These are phyloP conservation scores for Auriscalpium orientale DNA, from an alignment of 768 basidiomycete species.

Conservation along the genomic window DNA sequence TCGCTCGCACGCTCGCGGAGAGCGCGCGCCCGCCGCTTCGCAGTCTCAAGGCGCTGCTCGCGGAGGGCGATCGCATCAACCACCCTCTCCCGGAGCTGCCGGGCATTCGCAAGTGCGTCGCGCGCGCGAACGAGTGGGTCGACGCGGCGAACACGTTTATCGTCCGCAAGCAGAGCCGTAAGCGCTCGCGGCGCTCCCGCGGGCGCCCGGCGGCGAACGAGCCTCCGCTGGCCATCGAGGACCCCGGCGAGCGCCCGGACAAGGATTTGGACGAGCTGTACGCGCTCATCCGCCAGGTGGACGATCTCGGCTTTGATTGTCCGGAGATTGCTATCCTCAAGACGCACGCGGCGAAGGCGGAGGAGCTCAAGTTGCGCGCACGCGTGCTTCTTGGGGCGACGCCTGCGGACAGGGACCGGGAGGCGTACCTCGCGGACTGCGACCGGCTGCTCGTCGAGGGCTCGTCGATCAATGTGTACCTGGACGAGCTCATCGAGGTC, in stretches of 20 bases:
- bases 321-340: constrained; percentile 60
- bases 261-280: constrained; percentile 66
- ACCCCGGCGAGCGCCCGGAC: constrained; percentile 64
- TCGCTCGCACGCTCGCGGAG: constrained; percentile 59
- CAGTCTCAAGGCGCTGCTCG: constrained; percentile 70
- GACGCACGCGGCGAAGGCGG: constrained; percentile 51
- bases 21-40: constrained; percentile 68
- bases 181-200: constrained; percentile 58
- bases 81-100: constrained; percentile 64
- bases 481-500: constrained; percentile 72
- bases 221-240: constrained; percentile 35
- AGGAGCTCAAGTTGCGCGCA: constrained; percentile 55
- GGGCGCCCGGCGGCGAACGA: constrained; percentile 32
- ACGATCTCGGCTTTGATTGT: constrained; percentile 76
- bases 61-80: constrained; percentile 85
- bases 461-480: constrained; percentile 72
- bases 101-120: constrained; percentile 72
- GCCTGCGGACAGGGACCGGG: constrained; percentile 37
- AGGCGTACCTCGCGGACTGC: constrained; percentile 59
- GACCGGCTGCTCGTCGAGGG: constrained; percentile 62
- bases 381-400: constrained; percentile 39
- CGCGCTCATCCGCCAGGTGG: constrained; percentile 61
- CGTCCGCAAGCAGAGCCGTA: constrained; percentile 72
- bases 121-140: constrained; percentile 80
- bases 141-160: constrained; percentile 74